Percentiles rank a stretch among this genome's conserved stretches.
Evolutionary conservation across 1,139 yeast genomes (phyloP).

Genomic region (Sugiyamaella neomexicana): DNA sequence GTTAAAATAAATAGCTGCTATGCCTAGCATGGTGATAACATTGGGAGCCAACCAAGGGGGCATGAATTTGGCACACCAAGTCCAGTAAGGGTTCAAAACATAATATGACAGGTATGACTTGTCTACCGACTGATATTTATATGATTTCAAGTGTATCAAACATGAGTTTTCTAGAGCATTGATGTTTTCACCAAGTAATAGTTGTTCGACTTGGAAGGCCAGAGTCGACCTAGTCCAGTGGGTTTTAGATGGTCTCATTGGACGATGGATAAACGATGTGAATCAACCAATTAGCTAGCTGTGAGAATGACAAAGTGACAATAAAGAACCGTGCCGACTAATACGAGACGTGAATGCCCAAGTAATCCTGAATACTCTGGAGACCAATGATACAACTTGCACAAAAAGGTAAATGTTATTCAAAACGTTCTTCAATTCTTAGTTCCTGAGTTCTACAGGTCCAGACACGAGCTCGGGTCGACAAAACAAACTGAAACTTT

Average conservation of each 20-base stretch:
- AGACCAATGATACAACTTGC: no score
- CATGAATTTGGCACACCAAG: constrained; percentile 61
- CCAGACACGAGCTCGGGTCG: constrained; percentile 1
- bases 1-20: constrained; percentile 57
- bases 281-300: no score
- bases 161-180: constrained; percentile 31
- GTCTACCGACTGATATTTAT: constrained; percentile 53
- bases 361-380: no score
- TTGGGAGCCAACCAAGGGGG: constrained; percentile 79
- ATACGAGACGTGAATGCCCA: no score
- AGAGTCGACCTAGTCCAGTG: constrained; percentile 20
- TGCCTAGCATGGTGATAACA: constrained; percentile 66
- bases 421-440: no score
- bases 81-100: constrained; percentile 72
- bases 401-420: not conserved
- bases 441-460: no score
- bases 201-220: constrained; percentile 23
- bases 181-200: constrained; percentile 26
- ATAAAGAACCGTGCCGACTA: no score
- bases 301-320: no score
- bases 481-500: not conserved
- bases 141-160: constrained; percentile 30
- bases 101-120: constrained; percentile 64
- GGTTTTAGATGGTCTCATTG: not conserved
- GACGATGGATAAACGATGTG: no score